Evolutionary conservation across 2,329 filamentous ascomycete species (phyloP), one percentile per base, ranked within the genome.

Genomic region (Trichoderma sp.): DNA sequence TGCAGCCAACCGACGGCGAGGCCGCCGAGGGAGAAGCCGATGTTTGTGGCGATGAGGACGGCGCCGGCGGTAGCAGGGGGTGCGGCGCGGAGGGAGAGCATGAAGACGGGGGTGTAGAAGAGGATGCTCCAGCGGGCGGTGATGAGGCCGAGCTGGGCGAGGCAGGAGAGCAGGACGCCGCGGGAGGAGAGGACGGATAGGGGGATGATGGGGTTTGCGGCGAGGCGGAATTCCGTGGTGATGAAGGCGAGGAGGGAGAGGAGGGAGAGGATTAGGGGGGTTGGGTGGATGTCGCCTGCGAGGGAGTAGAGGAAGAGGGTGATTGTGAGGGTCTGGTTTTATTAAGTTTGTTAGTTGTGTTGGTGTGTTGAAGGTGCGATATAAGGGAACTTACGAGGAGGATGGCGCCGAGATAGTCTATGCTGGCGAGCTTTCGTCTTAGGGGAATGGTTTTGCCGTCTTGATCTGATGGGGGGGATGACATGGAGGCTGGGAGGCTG

Each of bases 41-140:
- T 76, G 77, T 96, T 96, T 0, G 92, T 95, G 0, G 93, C 92
- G 56, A 96, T 87, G 7, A 96, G 84, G 39, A 94, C 89, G 4
- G 90, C 85, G 3, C 92, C 93, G 2, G 92, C 90, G 1, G 87
- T 81, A 1, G 91, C 89, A 0, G 91, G 90, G 1, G 84, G 79
- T 80, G 90, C 90, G 66, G 87, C 87, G 2, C 89, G 87, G 2
- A 95, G 89, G 4, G 91, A 90, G 67, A 95, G 87, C 37, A 92
- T 90, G 73, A 92, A 94, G 52, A 93, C 87, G 0, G 93, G 92
- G 0, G 90, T 86, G 78, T 93, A 96, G 81, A 93, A 95, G 8
- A 96, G 82, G 2, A 96, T 84, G 7, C 84, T 85, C 92, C 92
- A 96, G 67, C 93, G 89, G 2, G 90, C 85, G 75, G 91, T 89